Conservation (phyloP, 164 flowering plant species). For the Houttuynia cordata region DNA sequence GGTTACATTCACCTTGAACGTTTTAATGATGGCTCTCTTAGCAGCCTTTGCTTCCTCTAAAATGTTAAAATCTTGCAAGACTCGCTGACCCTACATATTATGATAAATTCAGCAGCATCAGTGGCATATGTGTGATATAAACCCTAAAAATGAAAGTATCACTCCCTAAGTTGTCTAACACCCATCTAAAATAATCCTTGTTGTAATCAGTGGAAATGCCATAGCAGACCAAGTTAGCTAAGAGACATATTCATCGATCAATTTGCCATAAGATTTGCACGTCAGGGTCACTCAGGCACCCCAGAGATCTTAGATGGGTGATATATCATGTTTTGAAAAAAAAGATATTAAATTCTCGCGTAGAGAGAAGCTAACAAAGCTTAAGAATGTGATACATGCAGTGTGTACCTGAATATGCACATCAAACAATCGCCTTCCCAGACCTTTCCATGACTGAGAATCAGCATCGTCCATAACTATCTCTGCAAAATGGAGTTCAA, state of each 20-base stretch:
- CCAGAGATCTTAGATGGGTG: too few species aligned
- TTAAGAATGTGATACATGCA: background rate
- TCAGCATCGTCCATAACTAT: conserved; percentile 26
- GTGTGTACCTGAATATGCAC: conserved; percentile 37
- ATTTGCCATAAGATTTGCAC: too few species aligned
- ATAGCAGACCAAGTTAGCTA: too few species aligned
- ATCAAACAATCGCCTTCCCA: conserved; percentile 47
- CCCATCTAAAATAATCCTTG: too few species aligned
- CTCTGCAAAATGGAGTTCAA: conserved; percentile 51
- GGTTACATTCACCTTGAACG: conserved; percentile 15
- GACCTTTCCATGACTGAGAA: conserved; percentile 35
- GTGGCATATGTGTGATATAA: background rate
- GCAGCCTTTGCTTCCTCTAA: conserved; percentile 27
- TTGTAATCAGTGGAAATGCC: too few species aligned
- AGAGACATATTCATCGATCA: too few species aligned
- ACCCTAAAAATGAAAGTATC: background rate
- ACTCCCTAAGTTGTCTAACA: background rate
- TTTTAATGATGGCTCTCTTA: conserved; percentile 10
- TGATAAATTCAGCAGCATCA: background rate
- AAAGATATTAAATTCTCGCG: too few species aligned
- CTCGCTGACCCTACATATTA: conserved; percentile 21
- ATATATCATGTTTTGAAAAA: too few species aligned
- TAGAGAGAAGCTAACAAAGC: too few species aligned
- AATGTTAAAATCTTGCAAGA: conserved; percentile 34
- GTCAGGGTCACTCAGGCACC: too few species aligned